Evolutionary conservation across 805 yeast species (phyloP).

Genomic region (Clavispora phyllophila): DNA sequence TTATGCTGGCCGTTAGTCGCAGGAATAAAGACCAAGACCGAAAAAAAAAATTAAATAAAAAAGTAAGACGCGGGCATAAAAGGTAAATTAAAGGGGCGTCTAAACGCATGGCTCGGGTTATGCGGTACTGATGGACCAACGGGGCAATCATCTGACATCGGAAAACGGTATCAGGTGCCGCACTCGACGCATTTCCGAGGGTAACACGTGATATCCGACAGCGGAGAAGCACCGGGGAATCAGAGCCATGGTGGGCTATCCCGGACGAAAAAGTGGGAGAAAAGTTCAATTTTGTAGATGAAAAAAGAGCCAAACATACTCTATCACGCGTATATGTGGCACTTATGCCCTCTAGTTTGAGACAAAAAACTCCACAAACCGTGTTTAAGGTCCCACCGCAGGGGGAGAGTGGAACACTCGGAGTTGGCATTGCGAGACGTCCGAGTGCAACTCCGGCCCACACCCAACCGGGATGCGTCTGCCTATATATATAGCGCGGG

Average conservation of each 20-base stretch:
- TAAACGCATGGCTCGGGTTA: not conserved
- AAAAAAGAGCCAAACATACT: not conserved
- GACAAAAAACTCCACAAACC: no score
- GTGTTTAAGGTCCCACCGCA: no score
- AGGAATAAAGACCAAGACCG: not conserved
- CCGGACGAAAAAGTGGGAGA: not conserved
- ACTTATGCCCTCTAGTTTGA: not conserved
- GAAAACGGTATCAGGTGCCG: constrained; percentile 1
- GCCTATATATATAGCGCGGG: constrained; percentile 9
- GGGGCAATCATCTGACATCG: not conserved
- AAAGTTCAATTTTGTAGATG: not conserved
- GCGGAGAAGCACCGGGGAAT: not conserved
- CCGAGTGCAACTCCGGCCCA: constrained; percentile 21
- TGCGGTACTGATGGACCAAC: not conserved
- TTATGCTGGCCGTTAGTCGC: not conserved
- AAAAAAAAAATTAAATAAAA: not conserved
- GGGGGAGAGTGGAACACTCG: not conserved
- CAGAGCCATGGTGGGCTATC: not conserved
- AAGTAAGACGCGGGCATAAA: no score
- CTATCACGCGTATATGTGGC: no score
- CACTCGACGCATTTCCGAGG: not conserved
- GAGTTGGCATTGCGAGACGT: constrained; percentile 9
- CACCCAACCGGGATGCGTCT: constrained; percentile 20
- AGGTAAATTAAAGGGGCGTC: not conserved
- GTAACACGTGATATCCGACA: not conserved